Percentiles rank a stretch among this genome's conserved stretches.
These are phyloP conservation scores for Fistulina hepatica DNA, from an alignment of 1,284 basidiomycete species.

Conservation along the genomic window DNA sequence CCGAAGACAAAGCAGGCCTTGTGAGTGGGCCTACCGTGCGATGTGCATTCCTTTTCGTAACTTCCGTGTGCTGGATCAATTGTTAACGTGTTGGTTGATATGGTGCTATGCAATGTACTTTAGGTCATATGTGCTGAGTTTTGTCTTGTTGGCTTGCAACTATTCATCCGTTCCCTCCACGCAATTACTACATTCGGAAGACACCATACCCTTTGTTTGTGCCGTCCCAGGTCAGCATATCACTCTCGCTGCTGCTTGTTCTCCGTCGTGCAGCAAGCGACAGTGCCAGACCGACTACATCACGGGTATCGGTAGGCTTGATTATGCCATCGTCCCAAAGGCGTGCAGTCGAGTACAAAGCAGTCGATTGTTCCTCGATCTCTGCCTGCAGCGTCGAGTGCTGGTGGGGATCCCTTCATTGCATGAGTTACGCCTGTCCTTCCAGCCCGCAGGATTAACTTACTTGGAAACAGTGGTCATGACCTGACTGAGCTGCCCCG, in stretches of 20 bases:
- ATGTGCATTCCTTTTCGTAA: too few relatives aligned
- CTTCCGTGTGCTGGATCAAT: too few relatives aligned
- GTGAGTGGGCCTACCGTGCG: too few relatives aligned
- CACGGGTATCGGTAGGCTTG: conserved; percentile 81
- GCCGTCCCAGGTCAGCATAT: conserved; percentile 57
- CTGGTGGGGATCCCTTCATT: conserved; percentile 58
- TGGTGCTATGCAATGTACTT: too few relatives aligned
- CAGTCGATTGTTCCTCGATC: conserved; percentile 81
- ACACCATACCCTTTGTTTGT: conserved; percentile 73
- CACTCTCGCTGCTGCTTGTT: conserved; percentile 14
- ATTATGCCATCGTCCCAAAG: conserved; percentile 97
- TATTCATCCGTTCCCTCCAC: conserved; percentile 13
- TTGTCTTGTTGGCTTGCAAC: too few relatives aligned
- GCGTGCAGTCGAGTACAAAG: conserved; percentile 79
- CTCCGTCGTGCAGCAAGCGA: conserved; percentile 54
- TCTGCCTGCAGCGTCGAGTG: conserved; percentile 64
- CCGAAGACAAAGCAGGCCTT: too few relatives aligned
- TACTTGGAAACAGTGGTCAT: conserved; percentile 86
- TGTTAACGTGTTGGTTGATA: too few relatives aligned
- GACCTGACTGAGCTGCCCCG: conserved; percentile 83
- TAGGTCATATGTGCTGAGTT: too few relatives aligned
- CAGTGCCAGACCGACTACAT: conserved; percentile 77
- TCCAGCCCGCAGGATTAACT: too few relatives aligned
- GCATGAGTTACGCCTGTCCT: too few relatives aligned
- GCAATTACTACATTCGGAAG: conserved; percentile 90